A percentile compares a stretch with the other conserved stretches of the same genome.
Conservation (phyloP, 2,329 filamentous ascomycete genomes). For the Claviceps monticola region DNA sequence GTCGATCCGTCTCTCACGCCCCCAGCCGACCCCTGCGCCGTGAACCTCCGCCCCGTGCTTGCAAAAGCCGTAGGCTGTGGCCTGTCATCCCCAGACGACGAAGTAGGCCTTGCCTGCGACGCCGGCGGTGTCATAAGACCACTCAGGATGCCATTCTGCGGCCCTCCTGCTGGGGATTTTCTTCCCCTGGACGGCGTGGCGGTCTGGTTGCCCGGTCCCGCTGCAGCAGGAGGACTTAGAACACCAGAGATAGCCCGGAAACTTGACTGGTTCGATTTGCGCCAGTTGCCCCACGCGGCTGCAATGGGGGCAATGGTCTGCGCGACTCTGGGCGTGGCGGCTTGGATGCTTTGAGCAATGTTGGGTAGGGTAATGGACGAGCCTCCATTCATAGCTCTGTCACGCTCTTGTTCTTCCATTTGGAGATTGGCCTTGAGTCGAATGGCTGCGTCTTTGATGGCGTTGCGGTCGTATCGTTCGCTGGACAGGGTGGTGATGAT, state of each 20-base stretch:
- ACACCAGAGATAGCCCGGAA: constrained; percentile 34
- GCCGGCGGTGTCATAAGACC: constrained; percentile 85
- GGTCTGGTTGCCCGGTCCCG: constrained; percentile 15
- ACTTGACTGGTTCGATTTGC: constrained; percentile 48
- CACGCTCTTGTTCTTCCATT: constrained; percentile 95
- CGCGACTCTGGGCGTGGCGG: constrained; percentile 68
- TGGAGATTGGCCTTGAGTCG: constrained; percentile 86
- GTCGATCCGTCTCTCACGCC: constrained; percentile 15
- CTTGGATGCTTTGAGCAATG: constrained; percentile 63
- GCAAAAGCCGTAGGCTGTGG: constrained; percentile 47
- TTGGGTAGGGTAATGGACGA: constrained; percentile 57
- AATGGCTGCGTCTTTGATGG: constrained; percentile 81
- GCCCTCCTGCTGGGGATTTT: constrained; percentile 26
- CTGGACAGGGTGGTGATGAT: constrained; percentile 69
- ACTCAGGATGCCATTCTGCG: constrained; percentile 50
- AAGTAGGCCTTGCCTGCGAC: constrained; percentile 52
- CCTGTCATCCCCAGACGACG: constrained; percentile 26
- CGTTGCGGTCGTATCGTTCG: constrained; percentile 61
- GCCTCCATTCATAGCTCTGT: constrained; percentile 62
- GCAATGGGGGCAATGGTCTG: constrained; percentile 63
- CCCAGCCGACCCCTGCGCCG: constrained; percentile 25
- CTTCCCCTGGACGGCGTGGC: constrained; percentile 51
- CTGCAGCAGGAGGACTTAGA: constrained; percentile 26
- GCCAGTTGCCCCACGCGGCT: constrained; percentile 97
- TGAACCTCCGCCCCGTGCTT: constrained; percentile 44